A percentile compares a stretch with the other conserved stretches of the same genome.
Evolutionary conservation across 1,284 basidiomycete species (phyloP).

Genomic region (Gomphus sp.): DNA sequence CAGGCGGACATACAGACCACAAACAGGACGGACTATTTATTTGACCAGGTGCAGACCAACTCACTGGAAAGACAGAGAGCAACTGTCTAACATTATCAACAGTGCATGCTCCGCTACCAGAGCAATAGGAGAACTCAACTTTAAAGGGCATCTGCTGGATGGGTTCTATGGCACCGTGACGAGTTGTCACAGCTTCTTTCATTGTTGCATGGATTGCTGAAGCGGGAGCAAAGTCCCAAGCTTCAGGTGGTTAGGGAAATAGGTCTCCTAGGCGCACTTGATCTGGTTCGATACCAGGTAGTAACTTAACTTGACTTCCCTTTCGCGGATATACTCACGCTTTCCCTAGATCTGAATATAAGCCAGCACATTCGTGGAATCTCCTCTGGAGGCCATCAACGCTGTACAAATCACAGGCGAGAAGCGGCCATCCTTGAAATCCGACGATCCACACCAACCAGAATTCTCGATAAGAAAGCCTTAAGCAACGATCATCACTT

Average conservation of each 20-base stretch:
- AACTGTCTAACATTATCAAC: too few species aligned
- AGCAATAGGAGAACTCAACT: too few species aligned
- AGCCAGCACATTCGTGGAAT: not conserved
- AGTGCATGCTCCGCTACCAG: too few species aligned
- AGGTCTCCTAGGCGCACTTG: conserved; percentile 52
- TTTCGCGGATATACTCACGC: not conserved
- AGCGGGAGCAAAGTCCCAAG: conserved; percentile 38
- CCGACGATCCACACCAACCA: conserved; percentile 16
- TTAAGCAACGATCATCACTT: conserved; percentile 41
- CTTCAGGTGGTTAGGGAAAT: conserved; percentile 51
- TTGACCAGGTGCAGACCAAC: too few species aligned
- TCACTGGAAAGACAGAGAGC: too few species aligned
- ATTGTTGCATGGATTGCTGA: conserved; percentile 8
- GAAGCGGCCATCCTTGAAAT: conserved; percentile 20
- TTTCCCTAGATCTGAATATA: not conserved
- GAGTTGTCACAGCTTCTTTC: too few species aligned
- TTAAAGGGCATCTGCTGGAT: too few species aligned
- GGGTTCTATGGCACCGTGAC: too few species aligned
- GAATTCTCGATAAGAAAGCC: conserved; percentile 45
- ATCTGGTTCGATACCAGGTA: conserved; percentile 41
- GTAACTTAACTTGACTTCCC: not conserved
- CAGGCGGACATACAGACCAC: too few species aligned
- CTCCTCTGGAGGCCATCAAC: conserved; percentile 4
- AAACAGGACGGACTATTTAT: too few species aligned
- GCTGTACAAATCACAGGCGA: not conserved